phyloP scores from a whole-genome alignment of 192 early-diverging fungal species.

The Coemansia sp. region DNA sequence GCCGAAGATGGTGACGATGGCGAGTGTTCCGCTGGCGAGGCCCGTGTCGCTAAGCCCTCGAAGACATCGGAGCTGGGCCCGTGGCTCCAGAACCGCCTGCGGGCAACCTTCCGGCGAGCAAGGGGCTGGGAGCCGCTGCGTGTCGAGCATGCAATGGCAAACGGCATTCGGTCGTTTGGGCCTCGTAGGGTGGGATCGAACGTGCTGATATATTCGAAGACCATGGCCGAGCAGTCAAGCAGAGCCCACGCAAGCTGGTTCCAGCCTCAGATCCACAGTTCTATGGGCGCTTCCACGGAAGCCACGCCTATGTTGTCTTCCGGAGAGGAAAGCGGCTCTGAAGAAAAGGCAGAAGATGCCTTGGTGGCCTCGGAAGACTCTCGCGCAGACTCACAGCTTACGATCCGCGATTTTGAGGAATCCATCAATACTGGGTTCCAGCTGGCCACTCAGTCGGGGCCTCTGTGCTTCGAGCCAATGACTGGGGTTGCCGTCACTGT shows the following conservation, averaged over 20 bases:
- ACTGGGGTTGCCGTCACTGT: slow-evolving; percentile 65
- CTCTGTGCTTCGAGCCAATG: slow-evolving; percentile 92
- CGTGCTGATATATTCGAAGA: slow-evolving; percentile 44
- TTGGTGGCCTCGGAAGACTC: not conserved
- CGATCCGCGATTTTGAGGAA: slow-evolving; percentile 69
- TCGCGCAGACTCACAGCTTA: slow-evolving; percentile 21
- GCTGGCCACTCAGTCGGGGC: slow-evolving; percentile 81
- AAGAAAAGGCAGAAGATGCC: slow-evolving; percentile 11
- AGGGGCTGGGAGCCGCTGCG: slow-evolving; percentile 54
- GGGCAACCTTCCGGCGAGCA: slow-evolving; percentile 29
- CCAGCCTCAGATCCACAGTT: slow-evolving; percentile 10
- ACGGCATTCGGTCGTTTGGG: slow-evolving; percentile 39
- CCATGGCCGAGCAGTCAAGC: slow-evolving; percentile 26
- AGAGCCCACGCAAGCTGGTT: slow-evolving; percentile 33
- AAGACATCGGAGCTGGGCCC: slow-evolving; percentile 42
- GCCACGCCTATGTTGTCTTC: slow-evolving; percentile 41
- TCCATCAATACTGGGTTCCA: slow-evolving; percentile 90
- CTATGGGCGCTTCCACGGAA: slow-evolving; percentile 12
- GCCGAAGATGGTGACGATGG: slow-evolving; percentile 25
- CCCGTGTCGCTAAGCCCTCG: slow-evolving; percentile 27
- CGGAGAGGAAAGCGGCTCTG: slow-evolving; percentile 28
- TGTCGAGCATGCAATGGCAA: slow-evolving; percentile 23
- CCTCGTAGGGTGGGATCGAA: slow-evolving; percentile 38
- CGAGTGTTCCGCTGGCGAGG: slow-evolving; percentile 7
- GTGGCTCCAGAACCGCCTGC: slow-evolving; percentile 36